Percentiles rank a stretch among this genome's conserved stretches.
These are phyloP conservation scores for Sphaerobolus stellatus DNA, from an alignment of 1,284 basidiomycete genomes.

Conservation along the genomic window DNA sequence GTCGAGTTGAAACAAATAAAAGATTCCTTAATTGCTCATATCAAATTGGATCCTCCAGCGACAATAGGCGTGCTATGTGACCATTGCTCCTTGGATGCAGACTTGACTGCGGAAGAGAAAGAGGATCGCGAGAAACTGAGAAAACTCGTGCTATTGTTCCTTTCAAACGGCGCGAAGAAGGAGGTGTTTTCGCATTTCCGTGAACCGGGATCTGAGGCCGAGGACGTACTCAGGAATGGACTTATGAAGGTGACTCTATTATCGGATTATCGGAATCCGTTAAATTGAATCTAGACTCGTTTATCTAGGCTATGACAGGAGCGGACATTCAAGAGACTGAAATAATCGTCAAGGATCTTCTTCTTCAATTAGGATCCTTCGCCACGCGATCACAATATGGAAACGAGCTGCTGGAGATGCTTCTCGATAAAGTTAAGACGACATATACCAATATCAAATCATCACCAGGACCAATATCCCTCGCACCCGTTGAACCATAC, in stretches of 20 bases:
- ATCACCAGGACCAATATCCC: conserved; percentile 26
- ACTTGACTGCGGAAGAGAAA: conserved; percentile 55
- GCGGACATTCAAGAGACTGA: conserved; percentile 42
- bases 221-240: conserved; percentile 47
- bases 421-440: conserved; percentile 43
- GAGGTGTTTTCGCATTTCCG: conserved; percentile 48
- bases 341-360: conserved; percentile 52
- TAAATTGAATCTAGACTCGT: background rate
- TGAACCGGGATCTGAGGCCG: conserved; percentile 42
- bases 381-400: conserved; percentile 37
- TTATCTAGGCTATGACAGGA: conserved; percentile 49
- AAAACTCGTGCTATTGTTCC: conserved; percentile 57
- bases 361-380: conserved; percentile 51
- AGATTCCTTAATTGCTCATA: conserved; percentile 56
- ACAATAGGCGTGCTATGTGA: conserved; percentile 68
- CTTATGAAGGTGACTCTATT: conserved; percentile 46
- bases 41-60: conserved; percentile 59
- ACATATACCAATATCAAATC: conserved; percentile 32
- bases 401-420: conserved; percentile 42
- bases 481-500: conserved; percentile 42
- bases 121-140: conserved; percentile 56
- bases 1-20: conserved; percentile 63
- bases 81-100: conserved; percentile 53
- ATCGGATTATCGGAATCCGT: background rate
- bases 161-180: conserved; percentile 51